Evolutionary conservation across 495 filamentous ascomycete species (phyloP), one percentile per base, ranked within the genome.

Genomic region (Lasiosphaeria ovina): DNA sequence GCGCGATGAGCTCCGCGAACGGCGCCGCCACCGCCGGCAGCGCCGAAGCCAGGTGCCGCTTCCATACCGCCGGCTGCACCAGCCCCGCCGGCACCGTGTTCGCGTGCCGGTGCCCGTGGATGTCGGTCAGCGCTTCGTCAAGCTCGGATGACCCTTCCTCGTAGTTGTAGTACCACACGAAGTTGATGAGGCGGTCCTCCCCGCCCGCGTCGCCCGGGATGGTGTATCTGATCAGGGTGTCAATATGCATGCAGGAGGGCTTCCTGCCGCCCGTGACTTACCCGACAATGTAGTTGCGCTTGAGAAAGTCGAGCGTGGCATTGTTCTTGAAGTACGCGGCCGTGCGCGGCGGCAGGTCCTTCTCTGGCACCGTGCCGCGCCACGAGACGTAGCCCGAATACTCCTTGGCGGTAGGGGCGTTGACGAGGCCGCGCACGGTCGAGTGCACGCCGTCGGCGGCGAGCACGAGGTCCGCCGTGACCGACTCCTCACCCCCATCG

Each of bases 331-430:
- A 75, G 63, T 75, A 76, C 7, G 62, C 52, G 16, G 60, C 64
- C 0, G 69, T 67, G 16, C 61, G 62, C 5, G 64, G 54, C 0
- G 70, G 63, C 3, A 73, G 65, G 11, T 72, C 60, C 1, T 35
- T 52, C 58, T 83, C 82, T 0, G 57, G 65, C 3, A 83, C 72
- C 0, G 79, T 82, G 14, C 81, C 82, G 36, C 82, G 68, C 70
- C 75, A 79, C 0, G 77, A 74, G 38, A 77, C 72, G 57, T 84
- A 84, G n/a, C 81, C 82, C 3, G 77, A 76, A 62, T 83, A 83
- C 10, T 65, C 74, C 35, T 77, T 60, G 38, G 69, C 35, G 4
- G 72, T 66, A 6, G 51, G 51, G 0, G 32, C 7, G 4, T 36
- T 12, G 3, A 83, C 54, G 3, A 80, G 59, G 24, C 51, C 62